Evolutionary conservation across 306 rosid genomes (phyloP).

Genomic region (Pueraria montana): DNA sequence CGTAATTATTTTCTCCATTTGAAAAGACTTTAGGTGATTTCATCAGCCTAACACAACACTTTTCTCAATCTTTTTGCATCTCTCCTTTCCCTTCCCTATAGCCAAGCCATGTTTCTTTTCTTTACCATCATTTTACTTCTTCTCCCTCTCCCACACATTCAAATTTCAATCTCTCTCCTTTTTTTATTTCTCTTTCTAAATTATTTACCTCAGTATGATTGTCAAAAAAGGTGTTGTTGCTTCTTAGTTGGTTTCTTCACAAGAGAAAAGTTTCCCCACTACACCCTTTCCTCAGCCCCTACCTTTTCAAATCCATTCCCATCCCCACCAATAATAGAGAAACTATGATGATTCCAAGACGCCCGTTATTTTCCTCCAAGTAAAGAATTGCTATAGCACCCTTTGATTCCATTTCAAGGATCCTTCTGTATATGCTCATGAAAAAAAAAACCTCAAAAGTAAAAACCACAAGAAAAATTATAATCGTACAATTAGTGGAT

Average conservation of each 20-base stretch:
- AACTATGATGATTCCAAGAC: constrained; percentile 61
- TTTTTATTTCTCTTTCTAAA: constrained; percentile 32
- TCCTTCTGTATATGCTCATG: constrained; percentile 21
- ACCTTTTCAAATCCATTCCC: constrained; percentile 56
- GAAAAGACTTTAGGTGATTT: constrained; percentile 58
- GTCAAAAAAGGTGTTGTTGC: constrained; percentile 76
- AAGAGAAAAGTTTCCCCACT: constrained; percentile 63
- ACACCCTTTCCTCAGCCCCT: constrained; percentile 33
- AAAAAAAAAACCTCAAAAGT: constrained; percentile 5
- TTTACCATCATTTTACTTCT: constrained; percentile 55
- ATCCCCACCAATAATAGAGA: constrained; percentile 67
- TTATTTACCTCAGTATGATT: constrained; percentile 64
- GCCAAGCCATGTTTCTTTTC: constrained; percentile 33
- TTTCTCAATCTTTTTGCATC: constrained; percentile 44
- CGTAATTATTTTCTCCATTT: constrained; percentile 61
- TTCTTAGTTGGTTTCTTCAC: constrained; percentile 72
- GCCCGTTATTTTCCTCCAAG: constrained; percentile 44
- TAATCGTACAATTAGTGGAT: background rate
- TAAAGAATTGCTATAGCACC: constrained; percentile 46
- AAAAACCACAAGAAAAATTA: background rate
- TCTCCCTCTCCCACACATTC: constrained; percentile 53
- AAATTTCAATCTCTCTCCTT: constrained; percentile 21
- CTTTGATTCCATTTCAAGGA: constrained; percentile 57
- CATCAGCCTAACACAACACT: constrained; percentile 50
- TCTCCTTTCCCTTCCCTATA: constrained; percentile 22